phyloP scores from a whole-genome alignment of 108 stramenopile species.

The Pseudonitzschia delicatissima region DNA sequence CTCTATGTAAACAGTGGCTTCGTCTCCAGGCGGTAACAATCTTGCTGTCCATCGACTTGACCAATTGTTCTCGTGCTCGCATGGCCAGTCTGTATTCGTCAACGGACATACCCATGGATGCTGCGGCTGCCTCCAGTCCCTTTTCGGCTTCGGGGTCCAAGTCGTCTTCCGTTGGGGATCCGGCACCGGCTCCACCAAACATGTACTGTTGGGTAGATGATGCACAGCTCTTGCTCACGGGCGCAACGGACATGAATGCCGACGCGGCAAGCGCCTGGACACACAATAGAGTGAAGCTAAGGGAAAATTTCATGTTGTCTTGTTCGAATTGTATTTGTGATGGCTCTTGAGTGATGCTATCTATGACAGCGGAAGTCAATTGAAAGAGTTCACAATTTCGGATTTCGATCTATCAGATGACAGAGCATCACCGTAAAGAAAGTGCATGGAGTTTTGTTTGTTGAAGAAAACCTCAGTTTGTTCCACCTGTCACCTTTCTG shows the following conservation, averaged over 20 bases:
- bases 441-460: background rate
- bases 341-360: background rate
- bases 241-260: background rate
- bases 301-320: constrained; percentile 24
- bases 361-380: too few species aligned
- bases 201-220: constrained; percentile 31
- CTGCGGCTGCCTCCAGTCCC: constrained; percentile 70
- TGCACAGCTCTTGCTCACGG: background rate
- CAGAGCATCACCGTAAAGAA: background rate
- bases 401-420: background rate
- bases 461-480: constrained; percentile 7
- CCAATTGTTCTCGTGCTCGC: constrained; percentile 55
- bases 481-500: constrained; percentile 9
- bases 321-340: background rate
- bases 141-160: constrained; percentile 45
- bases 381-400: background rate
- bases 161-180: constrained; percentile 59
- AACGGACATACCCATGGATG: constrained; percentile 82
- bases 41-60: constrained; percentile 42
- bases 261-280: constrained; percentile 12
- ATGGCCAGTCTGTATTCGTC: constrained; percentile 82
- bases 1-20: constrained; percentile 51
- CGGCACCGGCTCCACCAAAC: constrained; percentile 75
- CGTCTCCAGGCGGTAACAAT: constrained; percentile 57
- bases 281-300: constrained; percentile 4